Percentiles rank a stretch among this genome's conserved stretches.
Evolutionary conservation across 441 rosid species (phyloP).

Genomic region (Capsella rubella): DNA sequence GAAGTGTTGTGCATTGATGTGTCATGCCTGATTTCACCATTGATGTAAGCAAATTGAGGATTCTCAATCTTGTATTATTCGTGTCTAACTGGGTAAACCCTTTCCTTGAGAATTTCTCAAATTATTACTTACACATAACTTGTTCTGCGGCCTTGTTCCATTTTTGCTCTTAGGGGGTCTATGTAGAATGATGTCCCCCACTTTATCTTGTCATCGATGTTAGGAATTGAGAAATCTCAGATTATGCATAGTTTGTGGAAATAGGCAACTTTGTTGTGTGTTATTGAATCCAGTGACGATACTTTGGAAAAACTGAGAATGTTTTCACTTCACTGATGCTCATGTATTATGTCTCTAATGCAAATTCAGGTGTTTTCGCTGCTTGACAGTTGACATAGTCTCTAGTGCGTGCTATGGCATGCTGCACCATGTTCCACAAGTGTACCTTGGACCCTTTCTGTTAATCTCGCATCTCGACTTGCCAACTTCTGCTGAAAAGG

Average conservation of each 20-base stretch:
- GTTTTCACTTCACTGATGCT: not conserved
- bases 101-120: not conserved
- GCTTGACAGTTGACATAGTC: slow-evolving; percentile 46
- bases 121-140: not conserved
- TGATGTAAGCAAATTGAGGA: slow-evolving; percentile 2
- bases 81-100: not conserved
- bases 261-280: not conserved
- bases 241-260: not conserved
- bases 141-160: not conserved
- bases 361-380: slow-evolving; percentile 64
- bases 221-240: not conserved
- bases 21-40: not conserved
- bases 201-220: not conserved
- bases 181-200: not conserved
- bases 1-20: slow-evolving; percentile 10
- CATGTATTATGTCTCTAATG: not conserved
- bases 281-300: not conserved
- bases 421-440: slow-evolving; percentile 14
- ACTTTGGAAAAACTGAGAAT: no score
- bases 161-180: not conserved
- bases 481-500: slow-evolving; percentile 66
- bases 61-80: not conserved
- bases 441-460: no score
- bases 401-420: slow-evolving; percentile 68
- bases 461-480: slow-evolving; percentile 51